Percentiles rank a stretch among this genome's conserved stretches.
Evolutionary conservation across 129 eudicot genomes (phyloP).

Genomic region (Pulicaria dysenterica): DNA sequence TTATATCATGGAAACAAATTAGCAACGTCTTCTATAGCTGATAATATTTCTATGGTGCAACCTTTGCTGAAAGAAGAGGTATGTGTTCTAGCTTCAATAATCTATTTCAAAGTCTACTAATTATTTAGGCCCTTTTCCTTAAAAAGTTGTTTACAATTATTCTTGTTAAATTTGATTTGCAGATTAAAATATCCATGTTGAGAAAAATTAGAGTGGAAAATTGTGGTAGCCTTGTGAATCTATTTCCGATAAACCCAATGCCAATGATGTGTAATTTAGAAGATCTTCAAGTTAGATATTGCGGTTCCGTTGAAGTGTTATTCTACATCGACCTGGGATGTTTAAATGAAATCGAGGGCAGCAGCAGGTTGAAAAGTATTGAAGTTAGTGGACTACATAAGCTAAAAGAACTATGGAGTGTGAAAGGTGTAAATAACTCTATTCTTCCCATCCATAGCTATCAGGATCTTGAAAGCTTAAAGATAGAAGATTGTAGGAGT

Average conservation of each 20-base stretch:
- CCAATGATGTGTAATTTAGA: not conserved
- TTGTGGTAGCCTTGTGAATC: constrained; percentile 13
- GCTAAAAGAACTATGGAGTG: constrained; percentile 18
- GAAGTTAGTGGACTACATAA: not conserved
- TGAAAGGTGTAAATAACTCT: not conserved
- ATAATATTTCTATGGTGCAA: not conserved
- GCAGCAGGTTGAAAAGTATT: not conserved
- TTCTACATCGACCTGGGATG: constrained; percentile 14
- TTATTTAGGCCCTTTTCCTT: no score
- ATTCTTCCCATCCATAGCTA: not conserved
- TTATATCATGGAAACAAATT: not conserved
- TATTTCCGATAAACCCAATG: constrained; percentile 27
- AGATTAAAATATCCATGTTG: not conserved
- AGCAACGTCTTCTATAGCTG: no score
- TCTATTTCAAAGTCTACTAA: no score
- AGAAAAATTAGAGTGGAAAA: not conserved
- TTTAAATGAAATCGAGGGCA: no score
- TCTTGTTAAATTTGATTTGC: not conserved
- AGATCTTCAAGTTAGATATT: not conserved
- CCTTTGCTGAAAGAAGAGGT: not conserved
- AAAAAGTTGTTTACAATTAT: no score
- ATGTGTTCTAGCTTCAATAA: no score
- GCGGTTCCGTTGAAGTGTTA: constrained; percentile 11
- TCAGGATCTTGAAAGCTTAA: not conserved
- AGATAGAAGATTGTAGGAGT: not conserved